These are phyloP conservation scores for Pythium aristosporum DNA, from an alignment of 352 stramenopile species.

Conservation along the genomic window DNA sequence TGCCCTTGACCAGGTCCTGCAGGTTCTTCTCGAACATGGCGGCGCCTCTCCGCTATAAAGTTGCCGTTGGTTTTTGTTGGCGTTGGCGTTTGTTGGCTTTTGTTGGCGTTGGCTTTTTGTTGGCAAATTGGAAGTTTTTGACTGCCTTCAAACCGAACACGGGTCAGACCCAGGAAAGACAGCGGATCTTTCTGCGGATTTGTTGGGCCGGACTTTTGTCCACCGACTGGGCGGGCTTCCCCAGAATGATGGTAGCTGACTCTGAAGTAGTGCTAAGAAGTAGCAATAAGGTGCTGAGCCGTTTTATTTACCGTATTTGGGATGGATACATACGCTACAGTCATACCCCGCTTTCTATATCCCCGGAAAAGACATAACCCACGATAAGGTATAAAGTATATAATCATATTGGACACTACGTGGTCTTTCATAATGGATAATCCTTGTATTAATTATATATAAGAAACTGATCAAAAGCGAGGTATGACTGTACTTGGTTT, in stretches of 20 bases:
- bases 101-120: background rate
- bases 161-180: background rate
- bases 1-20: constrained; percentile 98
- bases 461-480: too few species aligned
- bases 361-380: too few species aligned
- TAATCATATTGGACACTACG: too few species aligned
- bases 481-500: too few species aligned
- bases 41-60: background rate
- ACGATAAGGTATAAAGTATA: too few species aligned
- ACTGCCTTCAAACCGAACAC: background rate
- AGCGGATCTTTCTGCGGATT: constrained; percentile 15
- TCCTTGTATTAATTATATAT: too few species aligned
- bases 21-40: constrained; percentile 98
- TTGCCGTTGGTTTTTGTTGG: background rate
- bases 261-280: background rate
- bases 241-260: background rate
- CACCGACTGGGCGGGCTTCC: constrained; percentile 1
- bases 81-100: background rate
- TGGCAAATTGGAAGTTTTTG: background rate
- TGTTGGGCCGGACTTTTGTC: constrained; percentile 4
- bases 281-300: background rate
- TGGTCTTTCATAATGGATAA: too few species aligned
- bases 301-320: background rate
- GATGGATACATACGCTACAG: background rate
- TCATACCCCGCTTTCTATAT: too few species aligned